phyloP scores from a whole-genome alignment of 192 early-diverging fungal species.

The Coemansia sp. region DNA sequence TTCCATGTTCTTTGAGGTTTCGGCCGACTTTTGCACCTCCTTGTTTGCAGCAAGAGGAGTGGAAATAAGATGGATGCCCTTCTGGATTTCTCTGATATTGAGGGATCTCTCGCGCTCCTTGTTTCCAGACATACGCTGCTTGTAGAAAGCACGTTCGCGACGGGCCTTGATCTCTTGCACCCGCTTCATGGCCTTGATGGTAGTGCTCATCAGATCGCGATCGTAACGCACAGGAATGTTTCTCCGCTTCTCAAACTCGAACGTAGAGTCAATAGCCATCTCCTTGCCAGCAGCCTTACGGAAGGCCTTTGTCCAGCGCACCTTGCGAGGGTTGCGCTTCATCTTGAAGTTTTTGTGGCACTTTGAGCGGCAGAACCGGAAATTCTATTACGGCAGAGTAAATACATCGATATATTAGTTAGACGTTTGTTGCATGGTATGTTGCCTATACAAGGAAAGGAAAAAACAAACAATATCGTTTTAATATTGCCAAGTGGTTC shows the following conservation, averaged over 20 bases:
- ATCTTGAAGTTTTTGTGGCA: conserved; percentile 99
- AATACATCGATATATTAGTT: neutral
- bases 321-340: conserved; percentile 99
- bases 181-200: conserved; percentile 98
- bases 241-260: conserved; percentile 98
- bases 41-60: conserved; percentile 39
- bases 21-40: conserved; percentile 44
- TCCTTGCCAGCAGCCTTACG: conserved; percentile 97
- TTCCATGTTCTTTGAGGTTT: conserved; percentile 54
- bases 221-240: conserved; percentile 98
- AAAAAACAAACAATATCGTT: conserved; percentile 1
- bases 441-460: conserved; percentile 13
- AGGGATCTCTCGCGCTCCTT: conserved; percentile 76
- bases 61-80: conserved; percentile 84
- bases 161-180: conserved; percentile 91
- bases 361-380: conserved; percentile 97
- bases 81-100: conserved; percentile 75
- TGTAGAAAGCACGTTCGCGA: conserved; percentile 91
- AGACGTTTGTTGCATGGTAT: too few relatives aligned
- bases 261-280: conserved; percentile 96
- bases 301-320: conserved; percentile 99
- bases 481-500: neutral
- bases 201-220: conserved; percentile 93
- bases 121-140: conserved; percentile 87
- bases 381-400: conserved; percentile 59